Base-by-base conservation (phyloP, 805 yeast species). In the Brettanomyces custersianus region DNA sequence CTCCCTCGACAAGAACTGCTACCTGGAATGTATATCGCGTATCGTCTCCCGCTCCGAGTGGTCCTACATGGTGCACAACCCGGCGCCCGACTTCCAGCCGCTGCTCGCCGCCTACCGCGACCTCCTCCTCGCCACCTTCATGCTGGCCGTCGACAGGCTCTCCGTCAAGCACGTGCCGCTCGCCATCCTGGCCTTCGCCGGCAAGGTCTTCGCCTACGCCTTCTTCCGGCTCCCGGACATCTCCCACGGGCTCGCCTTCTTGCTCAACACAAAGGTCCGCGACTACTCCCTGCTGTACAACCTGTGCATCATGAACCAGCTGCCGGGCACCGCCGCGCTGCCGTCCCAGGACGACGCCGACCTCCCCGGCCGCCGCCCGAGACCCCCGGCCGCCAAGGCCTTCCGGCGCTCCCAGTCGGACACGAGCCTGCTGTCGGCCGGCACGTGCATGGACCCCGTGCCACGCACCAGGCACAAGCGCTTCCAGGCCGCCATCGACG, bases 131-230 rank as follows among this genome's bases (percentile, higher is more conserved):
- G 60, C 64, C 27, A 79, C 90, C 1, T 55, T 77, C 36, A 70
- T 68, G 33, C 69, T 64, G 45, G 63, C 74, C 36, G 62, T 80
- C 10, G 52, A 59, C 34, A 67, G 69, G 44, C 57, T 77, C 38
- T 58, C 65, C 33, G 47, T 66, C 38, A 77, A 77, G 42, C 63
- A 63, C 18, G 59, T 77, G 9, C 65, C 83, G 0, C 54, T 75
- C n/a, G 64, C 80, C 5, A 55, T 71, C 16, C 64, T 74, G 17
- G 85, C 86, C 3, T 79, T 80, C 45, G 61, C 75, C 10, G 90
- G 90, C 5, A 80, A 81, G 47, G 68, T 77, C 4, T 69, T 81
- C 51, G 87, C 87, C 1, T 73, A 75, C 48, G 60, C 75, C 3
- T 81, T 68, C 43, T 70, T 71, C 51, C 59, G 65, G 41, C 55